Conservation (phyloP, 1,139 yeast species). For the Casaregolazyma lundiana region DNA sequence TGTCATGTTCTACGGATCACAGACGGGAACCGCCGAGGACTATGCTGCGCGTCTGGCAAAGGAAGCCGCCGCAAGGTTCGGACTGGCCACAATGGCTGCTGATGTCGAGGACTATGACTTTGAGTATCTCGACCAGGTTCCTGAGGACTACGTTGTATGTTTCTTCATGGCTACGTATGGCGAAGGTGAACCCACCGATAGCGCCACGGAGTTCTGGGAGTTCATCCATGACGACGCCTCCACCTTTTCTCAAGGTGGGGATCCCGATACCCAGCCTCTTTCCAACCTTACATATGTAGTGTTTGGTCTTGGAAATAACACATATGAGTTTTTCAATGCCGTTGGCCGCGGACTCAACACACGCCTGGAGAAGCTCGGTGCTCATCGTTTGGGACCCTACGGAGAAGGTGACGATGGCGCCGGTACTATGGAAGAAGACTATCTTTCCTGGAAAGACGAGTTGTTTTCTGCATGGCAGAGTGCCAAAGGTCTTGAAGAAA, state of each 20-base stretch:
- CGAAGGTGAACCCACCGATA: conserved; percentile 98
- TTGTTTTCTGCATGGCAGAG: conserved; percentile 64
- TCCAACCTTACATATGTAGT: conserved; percentile 63
- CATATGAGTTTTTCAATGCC: conserved; percentile 86
- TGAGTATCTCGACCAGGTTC: conserved; percentile 63
- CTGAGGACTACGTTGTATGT: conserved; percentile 53
- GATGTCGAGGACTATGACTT: conserved; percentile 86
- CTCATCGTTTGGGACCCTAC: conserved; percentile 60
- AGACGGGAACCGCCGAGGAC: conserved; percentile 99
- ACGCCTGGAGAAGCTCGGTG: conserved; percentile 58
- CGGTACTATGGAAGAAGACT: conserved; percentile 95
- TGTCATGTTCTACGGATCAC: conserved; percentile 87
- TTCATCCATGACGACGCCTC: conserved; percentile 34
- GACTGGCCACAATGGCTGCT: conserved; percentile 77
- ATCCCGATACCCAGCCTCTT: conserved; percentile 57
- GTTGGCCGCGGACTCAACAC: conserved; percentile 62
- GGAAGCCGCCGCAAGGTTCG: conserved; percentile 79
- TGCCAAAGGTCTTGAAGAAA: conserved; percentile 65
- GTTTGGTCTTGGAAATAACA: conserved; percentile 90
- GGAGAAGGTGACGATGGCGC: conserved; percentile 96
- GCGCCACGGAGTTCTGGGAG: conserved; percentile 66
- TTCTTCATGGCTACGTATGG: conserved; percentile 92
- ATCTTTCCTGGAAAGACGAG: conserved; percentile 83
- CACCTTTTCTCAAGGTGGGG: conserved; percentile 33
- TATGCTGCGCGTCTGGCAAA: conserved; percentile 87